Conservation (phyloP, 768 basidiomycete genomes). For the Boletus eberwhitei region DNA sequence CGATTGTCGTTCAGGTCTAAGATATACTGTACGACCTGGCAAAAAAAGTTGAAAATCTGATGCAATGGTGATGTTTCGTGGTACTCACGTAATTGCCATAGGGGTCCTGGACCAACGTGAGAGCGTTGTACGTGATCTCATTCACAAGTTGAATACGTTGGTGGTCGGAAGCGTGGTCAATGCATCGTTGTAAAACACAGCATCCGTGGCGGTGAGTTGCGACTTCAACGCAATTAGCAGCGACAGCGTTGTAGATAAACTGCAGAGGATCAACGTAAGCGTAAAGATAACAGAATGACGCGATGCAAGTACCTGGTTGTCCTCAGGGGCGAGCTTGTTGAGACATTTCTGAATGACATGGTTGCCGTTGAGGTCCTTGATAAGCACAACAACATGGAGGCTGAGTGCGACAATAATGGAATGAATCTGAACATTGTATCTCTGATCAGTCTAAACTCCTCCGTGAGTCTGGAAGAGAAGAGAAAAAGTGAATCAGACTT, state of each 20-base stretch:
- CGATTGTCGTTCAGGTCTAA: conserved; percentile 97
- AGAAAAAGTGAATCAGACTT: conserved; percentile 40
- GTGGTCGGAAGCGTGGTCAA: conserved; percentile 95
- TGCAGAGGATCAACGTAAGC: conserved; percentile 26
- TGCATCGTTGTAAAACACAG: conserved; percentile 96
- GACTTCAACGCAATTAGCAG: conserved; percentile 97
- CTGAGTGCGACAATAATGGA: conserved; percentile 96
- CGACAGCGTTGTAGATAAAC: conserved; percentile 99
- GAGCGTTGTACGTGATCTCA: conserved; percentile 97
- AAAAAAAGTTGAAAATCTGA: not conserved
- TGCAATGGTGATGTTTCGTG: not conserved
- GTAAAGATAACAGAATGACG: not conserved
- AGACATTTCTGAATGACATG: conserved; percentile 99
- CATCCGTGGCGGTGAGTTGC: conserved; percentile 98
- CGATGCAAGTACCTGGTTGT: conserved; percentile 74
- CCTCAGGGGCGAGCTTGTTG: conserved; percentile 96
- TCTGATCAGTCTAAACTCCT: conserved; percentile 66
- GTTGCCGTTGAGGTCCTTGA: conserved; percentile 97
- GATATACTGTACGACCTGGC: conserved; percentile 95
- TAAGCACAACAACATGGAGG: conserved; percentile 95
- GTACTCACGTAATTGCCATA: conserved; percentile 82
- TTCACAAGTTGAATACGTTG: conserved; percentile 96
- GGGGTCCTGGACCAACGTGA: conserved; percentile 97
- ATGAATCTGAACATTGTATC: conserved; percentile 89
- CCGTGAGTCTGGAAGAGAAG: conserved; percentile 53